These are phyloP conservation scores for Dendrothele bispora DNA, from an alignment of 768 basidiomycete genomes.

Conservation along the genomic window DNA sequence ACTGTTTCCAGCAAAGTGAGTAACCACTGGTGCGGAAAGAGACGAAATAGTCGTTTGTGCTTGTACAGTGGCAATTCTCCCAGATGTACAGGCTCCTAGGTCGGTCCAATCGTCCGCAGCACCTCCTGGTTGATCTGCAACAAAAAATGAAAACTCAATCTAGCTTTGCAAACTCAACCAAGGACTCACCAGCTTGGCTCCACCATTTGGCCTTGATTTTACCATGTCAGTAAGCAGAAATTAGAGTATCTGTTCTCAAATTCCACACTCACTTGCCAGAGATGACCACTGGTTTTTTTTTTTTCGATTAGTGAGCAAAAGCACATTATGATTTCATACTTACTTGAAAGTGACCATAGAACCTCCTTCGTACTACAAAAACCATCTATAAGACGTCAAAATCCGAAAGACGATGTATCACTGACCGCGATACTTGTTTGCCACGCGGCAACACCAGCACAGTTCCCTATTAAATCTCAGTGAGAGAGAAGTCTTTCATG, in stretches of 20 bases:
- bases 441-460: conserved; percentile 45
- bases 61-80: neutral
- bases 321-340: conserved; percentile 10
- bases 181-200: conserved; percentile 35
- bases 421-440: conserved; percentile 34
- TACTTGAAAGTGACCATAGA: conserved; percentile 40
- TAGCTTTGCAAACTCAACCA: neutral
- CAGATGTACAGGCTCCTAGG: conserved; percentile 26
- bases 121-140: conserved; percentile 15
- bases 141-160: neutral
- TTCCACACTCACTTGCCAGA: too few relatives aligned
- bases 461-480: conserved; percentile 27
- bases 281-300: conserved; percentile 35
- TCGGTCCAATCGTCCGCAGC: conserved; percentile 34
- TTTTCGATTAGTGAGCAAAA: neutral
- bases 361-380: conserved; percentile 42
- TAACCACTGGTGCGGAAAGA: neutral
- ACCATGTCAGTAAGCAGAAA: too few relatives aligned
- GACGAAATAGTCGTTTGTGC: neutral
- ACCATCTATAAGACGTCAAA: neutral
- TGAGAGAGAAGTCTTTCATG: neutral
- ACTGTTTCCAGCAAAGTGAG: neutral
- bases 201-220: conserved; percentile 51
- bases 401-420: conserved; percentile 2
- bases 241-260: too few relatives aligned